phyloP scores from a whole-genome alignment of 192 early-diverging fungal genomes.

The Powellomyces hirtus region DNA sequence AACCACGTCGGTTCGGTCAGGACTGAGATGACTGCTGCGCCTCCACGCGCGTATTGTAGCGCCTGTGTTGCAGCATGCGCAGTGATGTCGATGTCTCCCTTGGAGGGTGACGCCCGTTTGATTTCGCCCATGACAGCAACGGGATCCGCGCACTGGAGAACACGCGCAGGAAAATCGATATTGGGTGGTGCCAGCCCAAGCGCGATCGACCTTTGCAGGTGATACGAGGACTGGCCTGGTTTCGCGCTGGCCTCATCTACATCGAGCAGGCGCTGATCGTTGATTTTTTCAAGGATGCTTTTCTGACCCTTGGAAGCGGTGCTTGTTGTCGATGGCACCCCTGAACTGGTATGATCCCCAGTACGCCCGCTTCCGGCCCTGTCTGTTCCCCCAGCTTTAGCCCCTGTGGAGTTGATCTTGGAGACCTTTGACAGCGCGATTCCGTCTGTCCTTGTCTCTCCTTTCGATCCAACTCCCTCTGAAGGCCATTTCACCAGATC shows the following conservation, averaged over 20 bases:
- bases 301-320: constrained; percentile 11
- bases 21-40: constrained; percentile 93
- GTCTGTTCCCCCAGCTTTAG: constrained; percentile 1
- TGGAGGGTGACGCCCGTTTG: constrained; percentile 94
- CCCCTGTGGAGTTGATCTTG: constrained; percentile 55
- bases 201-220: constrained; percentile 68
- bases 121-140: constrained; percentile 94
- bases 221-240: constrained; percentile 70
- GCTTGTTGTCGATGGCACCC: neutral
- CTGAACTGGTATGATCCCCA: too few relatives aligned
- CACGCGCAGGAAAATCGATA: constrained; percentile 75
- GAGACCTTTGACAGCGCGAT: constrained; percentile 43
- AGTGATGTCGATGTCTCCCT: constrained; percentile 80
- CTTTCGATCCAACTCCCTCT: neutral
- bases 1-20: constrained; percentile 99
- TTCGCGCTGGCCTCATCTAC: constrained; percentile 63
- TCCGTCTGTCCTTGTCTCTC: constrained; percentile 11
- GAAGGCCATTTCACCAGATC: constrained; percentile 14
- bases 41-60: constrained; percentile 79
- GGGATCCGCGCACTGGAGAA: constrained; percentile 55
- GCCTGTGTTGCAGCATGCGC: constrained; percentile 90
- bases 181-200: constrained; percentile 71
- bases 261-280: constrained; percentile 77
- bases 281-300: constrained; percentile 78
- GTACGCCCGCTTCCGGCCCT: neutral